Evolutionary conservation across 352 stramenopile genomes (phyloP), one percentile per base, ranked within the genome.

Genomic region (Phytophthora parvispora): DNA sequence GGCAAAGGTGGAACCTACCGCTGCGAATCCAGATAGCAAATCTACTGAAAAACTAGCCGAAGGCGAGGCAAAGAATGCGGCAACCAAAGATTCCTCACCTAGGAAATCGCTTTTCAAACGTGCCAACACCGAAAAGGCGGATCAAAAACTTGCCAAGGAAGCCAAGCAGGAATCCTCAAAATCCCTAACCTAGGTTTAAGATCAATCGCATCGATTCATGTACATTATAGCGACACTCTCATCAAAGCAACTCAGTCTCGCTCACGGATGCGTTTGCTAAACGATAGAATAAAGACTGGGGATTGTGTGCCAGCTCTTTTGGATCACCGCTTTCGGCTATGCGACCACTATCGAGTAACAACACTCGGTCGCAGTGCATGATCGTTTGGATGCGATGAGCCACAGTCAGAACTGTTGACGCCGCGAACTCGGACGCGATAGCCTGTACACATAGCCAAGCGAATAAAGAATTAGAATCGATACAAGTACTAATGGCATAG

Each of bases 331-430:
- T 77, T 65, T 95, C 89, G 10, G 75, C 80, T 6, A 95, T 58
- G 0, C 50, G 49, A 0, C 89, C 87, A 20, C 81, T 60, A 13
- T 93, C 86, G 12, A 97, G 74, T 4, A 97, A 42, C 4, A 95
- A 51, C 2, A 97, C 86, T 20, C 83, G 83, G 63, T 99, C 95
- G 66, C 93, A 98, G 45, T 98, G 83, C 72, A 98, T 90, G 61
- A 99, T 99, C 1, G 96, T 99, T 58, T 98, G 87, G 3, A 99
- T 81, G 15, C 98, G 86, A 79, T 99, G 98, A 15, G 98, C 98
- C 38, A 99, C 98, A 0, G 97, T 99, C 8, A 99, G 70, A 13
- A 99, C 89, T 4, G 98, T 99, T 2, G 93, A 95, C 12, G 87
- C 79, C 7, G 74, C 70, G 77, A 99, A 99, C 47, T 98, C 94